Conservation (phyloP, 1,139 yeast genomes). For the Suhomyces bolitotheri region DNA sequence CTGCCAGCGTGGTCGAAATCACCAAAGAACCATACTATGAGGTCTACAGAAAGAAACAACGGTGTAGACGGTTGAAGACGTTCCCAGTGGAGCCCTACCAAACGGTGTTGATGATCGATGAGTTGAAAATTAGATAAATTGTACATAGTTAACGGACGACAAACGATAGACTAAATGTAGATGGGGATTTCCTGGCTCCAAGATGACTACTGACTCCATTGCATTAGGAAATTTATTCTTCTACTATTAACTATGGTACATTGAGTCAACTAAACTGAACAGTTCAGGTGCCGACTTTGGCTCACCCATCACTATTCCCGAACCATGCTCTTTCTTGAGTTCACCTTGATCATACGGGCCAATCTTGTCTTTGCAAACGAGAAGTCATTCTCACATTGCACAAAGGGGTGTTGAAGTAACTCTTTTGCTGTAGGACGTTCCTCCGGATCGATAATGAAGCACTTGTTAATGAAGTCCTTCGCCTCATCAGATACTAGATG, state of each 20-base stretch:
- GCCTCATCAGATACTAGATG: conserved; percentile 65
- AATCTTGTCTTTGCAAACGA: conserved; percentile 64
- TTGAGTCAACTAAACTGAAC: not conserved
- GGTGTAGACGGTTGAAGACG: conserved; percentile 83
- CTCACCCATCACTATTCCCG: no score
- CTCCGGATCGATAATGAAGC: conserved; percentile 82
- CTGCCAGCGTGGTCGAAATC: conserved; percentile 81
- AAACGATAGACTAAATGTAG: not conserved
- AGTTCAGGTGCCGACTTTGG: no score
- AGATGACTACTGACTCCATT: no score
- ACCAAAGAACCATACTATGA: conserved; percentile 77
- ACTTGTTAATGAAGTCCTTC: conserved; percentile 65
- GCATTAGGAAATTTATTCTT: no score
- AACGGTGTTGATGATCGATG: conserved; percentile 79
- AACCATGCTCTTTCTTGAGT: conserved; percentile 27
- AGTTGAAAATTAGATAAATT: conserved; percentile 48
- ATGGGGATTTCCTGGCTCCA: no score
- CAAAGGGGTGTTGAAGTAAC: conserved; percentile 64
- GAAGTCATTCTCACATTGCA: conserved; percentile 49
- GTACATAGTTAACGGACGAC: no score
- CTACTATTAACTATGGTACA: not conserved
- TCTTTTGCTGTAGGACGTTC: conserved; percentile 83
- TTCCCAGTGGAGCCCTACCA: conserved; percentile 75
- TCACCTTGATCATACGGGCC: conserved; percentile 46
- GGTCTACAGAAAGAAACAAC: conserved; percentile 62